Percentiles rank a stretch among this genome's conserved stretches.
These are phyloP conservation scores for Aspergillus neotritici DNA, from an alignment of 2,329 filamentous ascomycete species.

Conservation along the genomic window DNA sequence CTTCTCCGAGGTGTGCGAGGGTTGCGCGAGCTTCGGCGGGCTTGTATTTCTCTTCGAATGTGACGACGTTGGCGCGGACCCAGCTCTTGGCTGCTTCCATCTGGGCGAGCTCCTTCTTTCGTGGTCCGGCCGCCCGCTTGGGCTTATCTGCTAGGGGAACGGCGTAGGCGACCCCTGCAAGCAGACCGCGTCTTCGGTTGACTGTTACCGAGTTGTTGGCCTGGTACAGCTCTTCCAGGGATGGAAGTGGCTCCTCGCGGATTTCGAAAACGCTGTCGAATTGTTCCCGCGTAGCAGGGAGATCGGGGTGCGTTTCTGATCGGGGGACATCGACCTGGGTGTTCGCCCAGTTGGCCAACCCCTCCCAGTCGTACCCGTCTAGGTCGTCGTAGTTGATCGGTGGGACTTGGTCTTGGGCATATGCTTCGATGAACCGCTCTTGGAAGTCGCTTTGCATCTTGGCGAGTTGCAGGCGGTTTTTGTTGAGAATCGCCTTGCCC, in stretches of 20 bases:
- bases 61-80: constrained; percentile 45
- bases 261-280: constrained; percentile 41
- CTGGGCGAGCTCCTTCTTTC: constrained; percentile 18
- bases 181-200: constrained; percentile 29
- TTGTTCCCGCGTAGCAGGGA: constrained; percentile 41
- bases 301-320: constrained; percentile 32
- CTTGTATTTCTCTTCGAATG: constrained; percentile 38
- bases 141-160: constrained; percentile 16
- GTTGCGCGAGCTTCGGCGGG: constrained; percentile 32
- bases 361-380: constrained; percentile 42
- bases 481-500: constrained; percentile 34
- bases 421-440: constrained; percentile 41
- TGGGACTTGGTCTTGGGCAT: constrained; percentile 40
- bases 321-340: constrained; percentile 37
- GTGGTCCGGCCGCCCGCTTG: constrained; percentile 3
- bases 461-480: constrained; percentile 35
- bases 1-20: constrained; percentile 28
- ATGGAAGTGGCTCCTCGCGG: constrained; percentile 27
- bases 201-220: constrained; percentile 27
- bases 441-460: constrained; percentile 46
- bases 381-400: constrained; percentile 41
- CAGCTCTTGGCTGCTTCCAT: constrained; percentile 42
- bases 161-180: constrained; percentile 34
- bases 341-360: constrained; percentile 44
- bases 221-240: constrained; percentile 34